Percentiles rank a stretch among this genome's conserved stretches.
Conservation (phyloP, 257 asterid species). For the Ballota nigra region DNA sequence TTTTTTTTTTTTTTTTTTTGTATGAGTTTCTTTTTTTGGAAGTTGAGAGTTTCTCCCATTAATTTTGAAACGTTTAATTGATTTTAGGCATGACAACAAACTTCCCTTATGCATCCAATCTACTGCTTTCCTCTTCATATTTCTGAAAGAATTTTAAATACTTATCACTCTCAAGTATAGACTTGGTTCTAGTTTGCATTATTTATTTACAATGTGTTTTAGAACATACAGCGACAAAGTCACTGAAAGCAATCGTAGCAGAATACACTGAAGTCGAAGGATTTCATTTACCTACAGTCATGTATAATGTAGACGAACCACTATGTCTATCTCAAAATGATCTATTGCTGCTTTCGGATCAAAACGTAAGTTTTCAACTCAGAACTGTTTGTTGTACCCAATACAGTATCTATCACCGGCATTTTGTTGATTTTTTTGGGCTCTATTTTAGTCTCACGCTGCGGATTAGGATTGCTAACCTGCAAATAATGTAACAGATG, state of each 20-base stretch:
- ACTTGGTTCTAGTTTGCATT: slow-evolving; percentile 6
- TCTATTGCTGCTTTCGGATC: slow-evolving; percentile 61
- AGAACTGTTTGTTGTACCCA: background rate
- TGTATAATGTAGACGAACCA: slow-evolving; percentile 37
- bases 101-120: slow-evolving; percentile 4
- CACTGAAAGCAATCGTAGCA: slow-evolving; percentile 42
- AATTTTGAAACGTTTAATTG: background rate
- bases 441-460: background rate
- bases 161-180: background rate
- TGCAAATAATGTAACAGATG: slow-evolving; percentile 20
- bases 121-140: background rate
- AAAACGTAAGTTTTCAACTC: slow-evolving; percentile 45
- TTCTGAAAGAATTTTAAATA: background rate
- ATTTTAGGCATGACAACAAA: background rate
- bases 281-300: slow-evolving; percentile 61
- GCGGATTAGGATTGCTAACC: background rate
- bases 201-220: slow-evolving; percentile 6
- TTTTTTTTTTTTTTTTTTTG: background rate
- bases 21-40: background rate
- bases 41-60: background rate
- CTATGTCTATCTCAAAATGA: slow-evolving; percentile 66
- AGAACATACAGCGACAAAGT: slow-evolving; percentile 46
- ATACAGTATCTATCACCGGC: background rate
- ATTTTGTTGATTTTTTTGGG: background rate
- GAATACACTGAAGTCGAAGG: slow-evolving; percentile 74